A percentile compares a stretch with the other conserved stretches of the same genome.
Conservation (phyloP, 352 stramenopile genomes). For the Phytophthora cactorum region DNA sequence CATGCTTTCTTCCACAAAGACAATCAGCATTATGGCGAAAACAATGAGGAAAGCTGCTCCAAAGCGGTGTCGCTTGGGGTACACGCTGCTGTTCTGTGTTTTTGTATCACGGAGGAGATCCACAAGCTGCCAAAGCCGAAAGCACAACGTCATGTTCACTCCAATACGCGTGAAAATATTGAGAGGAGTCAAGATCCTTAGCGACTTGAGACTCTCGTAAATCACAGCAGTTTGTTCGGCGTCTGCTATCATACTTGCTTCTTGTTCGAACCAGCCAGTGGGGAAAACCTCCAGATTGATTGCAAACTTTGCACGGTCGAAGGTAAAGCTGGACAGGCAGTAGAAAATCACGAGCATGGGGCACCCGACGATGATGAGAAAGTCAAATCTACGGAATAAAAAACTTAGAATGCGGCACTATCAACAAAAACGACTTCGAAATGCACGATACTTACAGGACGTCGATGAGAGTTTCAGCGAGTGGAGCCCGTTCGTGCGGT, state of each 20-base stretch:
- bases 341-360: conserved; percentile 1
- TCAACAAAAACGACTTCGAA: too few relatives aligned
- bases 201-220: conserved; percentile 9
- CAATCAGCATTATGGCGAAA: conserved; percentile 8
- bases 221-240: neutral
- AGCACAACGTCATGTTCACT: conserved; percentile 33
- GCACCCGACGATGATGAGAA: conserved; percentile 1
- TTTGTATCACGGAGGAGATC: neutral
- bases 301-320: neutral
- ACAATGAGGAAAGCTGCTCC: conserved; percentile 13
- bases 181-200: conserved; percentile 35
- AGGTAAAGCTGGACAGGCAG: neutral
- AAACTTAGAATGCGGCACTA: too few relatives aligned
- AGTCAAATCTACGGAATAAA: neutral
- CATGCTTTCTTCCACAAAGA: conserved; percentile 31
- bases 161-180: conserved; percentile 37
- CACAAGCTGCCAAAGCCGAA: conserved; percentile 15
- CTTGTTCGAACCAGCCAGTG: neutral
- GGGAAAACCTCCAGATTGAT: conserved; percentile 1
- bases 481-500: too few relatives aligned
- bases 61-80: too few relatives aligned
- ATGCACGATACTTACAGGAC: too few relatives aligned
- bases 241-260: neutral
- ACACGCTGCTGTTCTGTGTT: conserved; percentile 1
- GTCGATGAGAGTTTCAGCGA: too few relatives aligned